Evolutionary conservation across 2,329 filamentous ascomycete species (phyloP), one percentile per base, ranked within the genome.

Genomic region (Colletotrichum somersetense): DNA sequence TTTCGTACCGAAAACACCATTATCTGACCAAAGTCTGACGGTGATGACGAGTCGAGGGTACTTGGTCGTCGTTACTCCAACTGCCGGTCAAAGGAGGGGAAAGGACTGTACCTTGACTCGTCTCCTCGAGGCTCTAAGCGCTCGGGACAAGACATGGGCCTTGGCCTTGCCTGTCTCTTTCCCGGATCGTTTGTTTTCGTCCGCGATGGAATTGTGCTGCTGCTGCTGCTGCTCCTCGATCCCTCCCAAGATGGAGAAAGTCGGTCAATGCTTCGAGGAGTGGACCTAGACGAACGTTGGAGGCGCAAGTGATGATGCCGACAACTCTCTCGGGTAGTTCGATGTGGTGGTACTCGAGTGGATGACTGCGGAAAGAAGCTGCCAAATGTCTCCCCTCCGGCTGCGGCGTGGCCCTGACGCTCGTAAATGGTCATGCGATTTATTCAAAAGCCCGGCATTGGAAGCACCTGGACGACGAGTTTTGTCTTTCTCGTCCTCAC

Each of bases 291-390:
- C 50, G 67, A 63, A 46, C 67, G 57, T 62, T 67, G 16, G 57
- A 58, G 67, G 71, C 67, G 63, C 16, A 56, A 73, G 62, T 71
- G 67, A 73, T 73, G 71, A 73, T 73, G 71, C 63, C 52, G 62
- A 71, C 73, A 72, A 58, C 71, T 64, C 42, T 46, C 10, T 26
- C 23, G 48, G 55, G 48, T 5, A 50, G 30, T 56, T 59, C 38
- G 38, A 50, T 59, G 12, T 48, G 61, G 50, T n/a, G n/a, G n/a
- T n/a, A 14, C 53, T n/a, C 33, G 35, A n/a, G 55, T 14, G 35
- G 44, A 30, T 52, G 38, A n/a, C 23, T 42, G 44, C 50, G 26
- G 57, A 50, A 26, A 40, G 38, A 14, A 55, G 53, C 38, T 52
- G 16, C 40, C 8, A 52, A 26, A 26, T 48, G 7, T 30, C 26